Conservation (phyloP, 495 filamentous ascomycete species). For the Aspergillus bertholletiae region DNA sequence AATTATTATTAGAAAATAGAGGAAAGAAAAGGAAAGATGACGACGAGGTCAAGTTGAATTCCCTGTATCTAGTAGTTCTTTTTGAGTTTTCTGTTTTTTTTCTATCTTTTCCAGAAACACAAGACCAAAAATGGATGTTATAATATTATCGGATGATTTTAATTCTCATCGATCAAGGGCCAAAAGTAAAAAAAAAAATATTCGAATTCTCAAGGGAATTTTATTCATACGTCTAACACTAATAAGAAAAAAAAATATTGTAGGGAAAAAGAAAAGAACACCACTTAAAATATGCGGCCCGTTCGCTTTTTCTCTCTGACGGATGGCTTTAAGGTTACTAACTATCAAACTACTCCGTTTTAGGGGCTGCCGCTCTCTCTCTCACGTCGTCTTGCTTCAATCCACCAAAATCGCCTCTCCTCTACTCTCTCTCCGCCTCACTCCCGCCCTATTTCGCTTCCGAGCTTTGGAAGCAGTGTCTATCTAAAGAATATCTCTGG, state of each 20-base stretch:
- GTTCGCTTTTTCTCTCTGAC: not conserved
- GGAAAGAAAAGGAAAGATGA: too few relatives aligned
- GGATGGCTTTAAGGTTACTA: conserved; percentile 1
- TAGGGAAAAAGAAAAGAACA: conserved; percentile 1
- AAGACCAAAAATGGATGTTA: too few relatives aligned
- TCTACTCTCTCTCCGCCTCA: not conserved
- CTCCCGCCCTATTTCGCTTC: not conserved
- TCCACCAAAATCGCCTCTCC: not conserved
- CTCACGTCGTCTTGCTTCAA: conserved; percentile 2
- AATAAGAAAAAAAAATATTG: not conserved
- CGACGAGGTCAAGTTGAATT: too few relatives aligned
- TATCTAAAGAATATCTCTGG: not conserved
- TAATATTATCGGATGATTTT: too few relatives aligned
- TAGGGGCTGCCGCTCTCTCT: conserved; percentile 7
- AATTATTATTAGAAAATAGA: too few relatives aligned
- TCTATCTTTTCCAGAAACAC: too few relatives aligned
- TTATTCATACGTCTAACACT: not conserved
- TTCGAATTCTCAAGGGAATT: too few relatives aligned
- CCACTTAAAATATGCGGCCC: not conserved
- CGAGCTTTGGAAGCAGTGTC: not conserved
- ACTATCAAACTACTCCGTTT: conserved; percentile 8
- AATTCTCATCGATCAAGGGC: too few relatives aligned
- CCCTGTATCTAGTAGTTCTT: too few relatives aligned
- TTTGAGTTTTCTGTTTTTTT: too few relatives aligned
- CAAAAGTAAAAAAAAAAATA: too few relatives aligned